Base-by-base conservation (phyloP, 441 rosid genomes). In the Gossypium aridum region DNA sequence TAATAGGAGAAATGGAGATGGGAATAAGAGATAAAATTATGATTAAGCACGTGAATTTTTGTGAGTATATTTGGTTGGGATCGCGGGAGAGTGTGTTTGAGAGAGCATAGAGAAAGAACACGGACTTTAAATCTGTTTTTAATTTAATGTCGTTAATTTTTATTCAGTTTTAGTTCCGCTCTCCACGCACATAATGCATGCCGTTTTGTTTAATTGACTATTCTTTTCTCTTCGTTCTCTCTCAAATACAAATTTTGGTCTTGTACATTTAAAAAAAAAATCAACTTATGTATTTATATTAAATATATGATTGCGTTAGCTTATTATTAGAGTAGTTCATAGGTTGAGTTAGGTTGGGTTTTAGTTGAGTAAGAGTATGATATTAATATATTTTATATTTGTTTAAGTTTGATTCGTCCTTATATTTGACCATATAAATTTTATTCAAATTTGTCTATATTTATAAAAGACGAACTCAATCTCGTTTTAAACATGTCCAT, bases 141-240 rank as follows among this genome's bases (percentile, higher is more conserved):
- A 31, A 31, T 31, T 31, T 5, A 31, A 31, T 5, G 78, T 16
- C 81, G 83, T 71, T 78, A 78, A 75, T 59, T 72, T 76, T 82
- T 83, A 61, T 53, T 72, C 80, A 80, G 88, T 90, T 86, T 83
- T 86, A 86, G 85, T 84, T 89, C 92, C 92, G 88, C 70, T 8
- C 43, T 49, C 47, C 19, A 14, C 37, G n/a, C 20, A 14, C 7
- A 13, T 20, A 17, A 5, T 22, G 65, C 43, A 26, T 16, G 47
- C 26, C 61, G 74, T 70, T 55, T 54, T 31, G 74, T 10, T 53
- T 28, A 26, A 22, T 2, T 12, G 37, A 9, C 51, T 2, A 31
- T 31, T 31, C 0, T 31, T 31, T 31, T 31, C 37, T 31, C 37
- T 31, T 31, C 7, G 7, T 31, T 5, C 0, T 31, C 37, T 31